phyloP scores from a whole-genome alignment of 352 stramenopile species.

The Phytopythium ostracodes region DNA sequence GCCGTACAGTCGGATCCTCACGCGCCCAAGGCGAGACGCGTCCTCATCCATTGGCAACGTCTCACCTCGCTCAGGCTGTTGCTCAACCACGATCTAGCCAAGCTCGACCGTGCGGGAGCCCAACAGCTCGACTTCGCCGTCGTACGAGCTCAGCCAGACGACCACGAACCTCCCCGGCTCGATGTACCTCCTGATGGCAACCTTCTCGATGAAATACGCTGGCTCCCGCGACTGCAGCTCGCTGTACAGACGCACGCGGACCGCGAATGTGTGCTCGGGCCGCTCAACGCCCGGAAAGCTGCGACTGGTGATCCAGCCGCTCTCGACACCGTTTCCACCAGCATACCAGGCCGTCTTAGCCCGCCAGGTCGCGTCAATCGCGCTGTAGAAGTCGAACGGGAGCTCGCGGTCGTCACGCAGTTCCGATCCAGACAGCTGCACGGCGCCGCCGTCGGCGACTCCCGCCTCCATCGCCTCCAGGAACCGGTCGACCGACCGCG shows the following conservation, averaged over 20 bases:
- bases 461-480: conserved; percentile 4
- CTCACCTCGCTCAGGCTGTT: background rate
- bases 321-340: conserved; percentile 19
- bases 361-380: conserved; percentile 24
- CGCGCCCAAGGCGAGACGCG: background rate
- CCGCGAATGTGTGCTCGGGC: conserved; percentile 29
- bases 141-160: conserved; percentile 27
- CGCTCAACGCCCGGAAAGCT: conserved; percentile 23
- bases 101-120: conserved; percentile 22
- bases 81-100: conserved; percentile 26
- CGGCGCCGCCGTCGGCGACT: background rate
- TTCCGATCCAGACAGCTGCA: conserved; percentile 7
- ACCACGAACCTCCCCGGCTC: conserved; percentile 22
- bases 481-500: conserved; percentile 9
- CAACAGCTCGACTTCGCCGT: conserved; percentile 23
- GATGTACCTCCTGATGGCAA: conserved; percentile 34
- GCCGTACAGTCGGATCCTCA: conserved; percentile 5
- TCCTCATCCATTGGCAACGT: background rate
- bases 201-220: conserved; percentile 20
- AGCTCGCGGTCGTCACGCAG: conserved; percentile 20
- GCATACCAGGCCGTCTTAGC: conserved; percentile 27
- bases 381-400: conserved; percentile 23
- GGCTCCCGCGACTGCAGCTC: background rate
- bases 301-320: conserved; percentile 25
- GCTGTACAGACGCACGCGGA: conserved; percentile 22